These are phyloP conservation scores for Colletotrichum siamense DNA, from an alignment of 2,329 filamentous ascomycete genomes.

Conservation along the genomic window DNA sequence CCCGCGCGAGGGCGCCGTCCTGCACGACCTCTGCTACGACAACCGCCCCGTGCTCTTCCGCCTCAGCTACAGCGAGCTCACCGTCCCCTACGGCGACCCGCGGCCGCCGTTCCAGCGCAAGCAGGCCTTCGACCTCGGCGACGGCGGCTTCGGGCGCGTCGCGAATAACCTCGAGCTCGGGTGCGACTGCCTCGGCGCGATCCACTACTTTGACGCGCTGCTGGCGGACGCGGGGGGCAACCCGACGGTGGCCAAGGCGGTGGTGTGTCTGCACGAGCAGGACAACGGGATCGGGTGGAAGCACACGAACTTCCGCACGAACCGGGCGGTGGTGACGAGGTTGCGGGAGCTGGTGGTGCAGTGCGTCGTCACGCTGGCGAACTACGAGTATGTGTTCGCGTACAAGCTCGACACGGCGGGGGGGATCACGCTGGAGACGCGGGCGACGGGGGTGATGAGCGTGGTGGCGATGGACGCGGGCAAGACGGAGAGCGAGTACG, in stretches of 20 bases:
- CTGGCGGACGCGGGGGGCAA: conserved; percentile 59
- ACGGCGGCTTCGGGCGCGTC: conserved; percentile 69
- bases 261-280: conserved; percentile 73
- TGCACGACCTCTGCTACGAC: conserved; percentile 74
- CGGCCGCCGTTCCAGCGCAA: conserved; percentile 71
- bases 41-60: conserved; percentile 70
- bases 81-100: conserved; percentile 71
- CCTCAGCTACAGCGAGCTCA: conserved; percentile 72
- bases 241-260: conserved; percentile 57
- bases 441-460: conserved; percentile 70
- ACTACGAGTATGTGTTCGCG: conserved; percentile 69
- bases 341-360: conserved; percentile 70
- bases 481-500: conserved; percentile 56
- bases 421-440: conserved; percentile 64
- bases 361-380: conserved; percentile 71
- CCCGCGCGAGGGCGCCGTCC: conserved; percentile 71
- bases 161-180: conserved; percentile 73
- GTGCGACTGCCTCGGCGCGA: conserved; percentile 73
- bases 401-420: conserved; percentile 67
- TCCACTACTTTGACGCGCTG: conserved; percentile 67
- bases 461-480: conserved; percentile 63
- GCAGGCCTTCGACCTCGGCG: conserved; percentile 75
- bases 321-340: conserved; percentile 64
- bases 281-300: conserved; percentile 77
- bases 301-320: conserved; percentile 72